These are phyloP conservation scores for Neurospora pannonica DNA, from an alignment of 495 filamentous ascomycete species.

Conservation along the genomic window DNA sequence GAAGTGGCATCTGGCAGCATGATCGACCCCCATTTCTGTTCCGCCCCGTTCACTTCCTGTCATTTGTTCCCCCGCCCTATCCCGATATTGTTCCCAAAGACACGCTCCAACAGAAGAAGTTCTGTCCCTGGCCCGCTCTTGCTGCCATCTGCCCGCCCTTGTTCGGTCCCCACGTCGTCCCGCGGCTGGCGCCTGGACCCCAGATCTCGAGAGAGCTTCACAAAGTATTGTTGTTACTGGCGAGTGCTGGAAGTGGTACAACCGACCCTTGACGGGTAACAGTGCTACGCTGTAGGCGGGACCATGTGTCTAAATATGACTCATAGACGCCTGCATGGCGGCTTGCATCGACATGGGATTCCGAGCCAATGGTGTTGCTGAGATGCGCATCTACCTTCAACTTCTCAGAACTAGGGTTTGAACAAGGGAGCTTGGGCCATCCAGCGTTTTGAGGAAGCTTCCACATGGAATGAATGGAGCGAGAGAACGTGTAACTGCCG, in stretches of 20 bases:
- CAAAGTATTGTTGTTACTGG: neutral
- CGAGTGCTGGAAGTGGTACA: neutral
- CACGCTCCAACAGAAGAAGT: neutral
- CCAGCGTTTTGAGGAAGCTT: neutral
- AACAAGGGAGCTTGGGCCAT: neutral
- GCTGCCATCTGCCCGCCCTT: neutral
- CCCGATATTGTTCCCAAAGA: neutral
- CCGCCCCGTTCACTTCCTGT: neutral
- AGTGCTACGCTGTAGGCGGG: constrained; percentile 5
- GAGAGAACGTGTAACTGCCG: neutral
- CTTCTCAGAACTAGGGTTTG: constrained; percentile 10
- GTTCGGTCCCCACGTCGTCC: constrained; percentile 1
- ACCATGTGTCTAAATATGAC: constrained; percentile 25
- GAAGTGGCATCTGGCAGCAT: neutral
- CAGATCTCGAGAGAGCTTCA: neutral
- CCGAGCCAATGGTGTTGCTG: constrained; percentile 12
- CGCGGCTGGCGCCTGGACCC: neutral
- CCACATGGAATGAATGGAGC: neutral
- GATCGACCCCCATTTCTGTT: neutral
- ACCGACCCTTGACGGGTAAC: neutral
- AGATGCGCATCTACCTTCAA: constrained; percentile 10
- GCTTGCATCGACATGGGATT: constrained; percentile 12
- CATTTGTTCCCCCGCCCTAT: neutral
- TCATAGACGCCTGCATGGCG: constrained; percentile 22
- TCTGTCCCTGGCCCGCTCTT: neutral